A percentile compares a stretch with the other conserved stretches of the same genome.
Evolutionary conservation across 2,329 filamentous ascomycete species (phyloP).

Genomic region (Fusarium azukiicola): DNA sequence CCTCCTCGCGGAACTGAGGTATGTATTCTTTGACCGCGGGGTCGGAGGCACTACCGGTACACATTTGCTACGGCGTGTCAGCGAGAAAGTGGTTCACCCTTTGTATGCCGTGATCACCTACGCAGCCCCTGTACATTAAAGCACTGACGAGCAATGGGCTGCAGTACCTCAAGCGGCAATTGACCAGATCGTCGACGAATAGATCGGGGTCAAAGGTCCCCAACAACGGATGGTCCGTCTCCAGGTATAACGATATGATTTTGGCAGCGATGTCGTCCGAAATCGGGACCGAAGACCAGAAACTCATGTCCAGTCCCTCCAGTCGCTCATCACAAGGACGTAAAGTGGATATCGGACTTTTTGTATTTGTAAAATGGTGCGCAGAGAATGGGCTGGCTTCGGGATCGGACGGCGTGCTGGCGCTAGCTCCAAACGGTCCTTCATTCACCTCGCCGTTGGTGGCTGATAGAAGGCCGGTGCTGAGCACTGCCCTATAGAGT

Average conservation of each 20-base stretch:
- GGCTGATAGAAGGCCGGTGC: no score
- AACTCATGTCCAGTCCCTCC: constrained; percentile 52
- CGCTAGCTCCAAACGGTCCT: no score
- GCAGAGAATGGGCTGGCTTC: no score
- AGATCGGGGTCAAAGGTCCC: constrained; percentile 61
- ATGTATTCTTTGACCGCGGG: background rate
- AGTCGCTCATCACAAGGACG: constrained; percentile 54
- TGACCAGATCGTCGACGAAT: constrained; percentile 61
- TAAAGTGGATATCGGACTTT: no score
- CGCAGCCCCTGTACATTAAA: constrained; percentile 44
- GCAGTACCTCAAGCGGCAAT: constrained; percentile 30
- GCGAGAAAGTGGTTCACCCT: background rate
- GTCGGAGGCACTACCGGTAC: constrained; percentile 17
- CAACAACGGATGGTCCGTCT: constrained; percentile 64
- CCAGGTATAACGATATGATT: constrained; percentile 62
- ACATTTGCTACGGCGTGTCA: constrained; percentile 40
- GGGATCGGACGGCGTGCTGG: no score
- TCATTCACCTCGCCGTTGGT: no score
- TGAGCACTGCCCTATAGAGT: no score
- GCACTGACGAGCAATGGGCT: constrained; percentile 35
- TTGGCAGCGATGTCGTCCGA: constrained; percentile 55
- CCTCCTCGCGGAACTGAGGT: constrained; percentile 32
- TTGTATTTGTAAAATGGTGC: no score
- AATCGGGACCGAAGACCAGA: constrained; percentile 61
- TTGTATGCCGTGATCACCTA: constrained; percentile 23